Evolutionary conservation across 805 yeast genomes (phyloP), one percentile per base, ranked within the genome.

Genomic region (Wickerhamiella sorbophila): DNA sequence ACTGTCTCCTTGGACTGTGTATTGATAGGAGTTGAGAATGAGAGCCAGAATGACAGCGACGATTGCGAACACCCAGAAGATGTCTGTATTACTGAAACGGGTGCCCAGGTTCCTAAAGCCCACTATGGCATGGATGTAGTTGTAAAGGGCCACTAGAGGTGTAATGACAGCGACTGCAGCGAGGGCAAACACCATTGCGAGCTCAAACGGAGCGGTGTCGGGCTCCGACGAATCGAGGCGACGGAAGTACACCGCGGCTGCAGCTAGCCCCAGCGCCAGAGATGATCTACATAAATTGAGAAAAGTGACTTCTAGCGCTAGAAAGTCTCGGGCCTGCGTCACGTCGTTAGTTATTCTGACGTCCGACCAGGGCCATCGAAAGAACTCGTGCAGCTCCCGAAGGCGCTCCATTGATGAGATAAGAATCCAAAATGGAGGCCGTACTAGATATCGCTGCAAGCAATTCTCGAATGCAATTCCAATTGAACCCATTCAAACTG

Each of bases 261-360:
- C 59, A 2, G 59, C 54, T 14, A 56, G 45, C 16, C 51, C 49
- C 12, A 58, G 44, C 21, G 49, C 42, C 22, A 55, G 24, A 3
- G 57, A 44, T 22, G 48, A 27, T 12, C 51, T 43, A 9, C 52
- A 20, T 36, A 48, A 43, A 2, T 55, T 38, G 33, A 58, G 46
- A 35, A 50, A 54, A 42, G 56, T 58, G 29, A 61, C 52, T 45
- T 58, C 63, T 33, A 44, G 45, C 8, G 56, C 59, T 19, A 50
- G 49, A 38, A 55, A 41, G 44, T 58, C 63, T 26, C 63, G 49
- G 6, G 62, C 60, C 44, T 58, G 58, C 5, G 60, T 46, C 8
- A 52, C 50, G 12, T 39, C 31, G 43, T 58, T 58, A 15, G 51
- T 54, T 38, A 56, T 49, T 8, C 37, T n/a, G 10, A 57, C 38